Conservation (phyloP, 306 rosid species). For the Lagenaria siceraria region DNA sequence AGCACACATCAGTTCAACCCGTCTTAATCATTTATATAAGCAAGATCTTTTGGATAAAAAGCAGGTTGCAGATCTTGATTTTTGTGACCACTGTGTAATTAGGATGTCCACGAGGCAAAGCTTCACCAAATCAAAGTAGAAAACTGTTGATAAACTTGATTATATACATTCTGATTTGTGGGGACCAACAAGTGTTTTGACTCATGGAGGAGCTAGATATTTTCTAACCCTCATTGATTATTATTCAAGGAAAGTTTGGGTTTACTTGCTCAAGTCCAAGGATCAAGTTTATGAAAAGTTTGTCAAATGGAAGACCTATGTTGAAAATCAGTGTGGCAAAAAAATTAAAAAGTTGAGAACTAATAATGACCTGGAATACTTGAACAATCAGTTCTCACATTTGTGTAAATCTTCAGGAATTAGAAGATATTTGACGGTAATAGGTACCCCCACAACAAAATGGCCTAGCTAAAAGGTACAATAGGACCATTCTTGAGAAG, state of each 20-base stretch:
- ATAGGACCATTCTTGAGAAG: background rate
- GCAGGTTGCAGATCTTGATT: no score
- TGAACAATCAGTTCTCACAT: background rate
- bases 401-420: background rate
- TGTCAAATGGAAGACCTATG: no score
- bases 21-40: no score
- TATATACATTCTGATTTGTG: no score
- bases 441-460: background rate
- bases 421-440: background rate
- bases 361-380: background rate
- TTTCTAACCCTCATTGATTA: background rate
- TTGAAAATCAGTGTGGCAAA: background rate
- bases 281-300: background rate
- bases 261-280: background rate
- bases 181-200: no score
- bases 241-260: background rate
- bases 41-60: no score
- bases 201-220: background rate
- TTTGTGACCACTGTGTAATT: no score
- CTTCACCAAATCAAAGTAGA: no score
- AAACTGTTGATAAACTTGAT: no score
- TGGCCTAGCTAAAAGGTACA: background rate
- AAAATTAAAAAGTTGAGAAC: background rate
- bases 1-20: no score
- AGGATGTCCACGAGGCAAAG: no score